Conservation (phyloP, 1,284 basidiomycete genomes). For the Pseudomicrostroma phylloplanum region DNA sequence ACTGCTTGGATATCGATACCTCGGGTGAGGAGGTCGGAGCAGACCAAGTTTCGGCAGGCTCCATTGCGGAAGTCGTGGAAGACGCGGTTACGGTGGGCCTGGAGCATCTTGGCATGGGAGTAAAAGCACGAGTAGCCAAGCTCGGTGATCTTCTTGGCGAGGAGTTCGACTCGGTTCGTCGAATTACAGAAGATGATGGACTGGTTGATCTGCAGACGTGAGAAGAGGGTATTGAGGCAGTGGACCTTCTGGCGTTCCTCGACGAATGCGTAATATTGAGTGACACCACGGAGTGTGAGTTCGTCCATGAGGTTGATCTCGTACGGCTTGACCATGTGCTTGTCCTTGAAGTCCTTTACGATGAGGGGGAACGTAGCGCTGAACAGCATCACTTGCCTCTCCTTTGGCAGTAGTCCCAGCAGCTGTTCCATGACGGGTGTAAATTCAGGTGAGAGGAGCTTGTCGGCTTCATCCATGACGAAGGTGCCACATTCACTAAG, state of each 20-base stretch:
- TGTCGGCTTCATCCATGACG: slow-evolving; percentile 83
- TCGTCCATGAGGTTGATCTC: slow-evolving; percentile 99
- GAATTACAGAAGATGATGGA: slow-evolving; percentile 99
- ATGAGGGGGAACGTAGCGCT: slow-evolving; percentile 98
- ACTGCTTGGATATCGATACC: slow-evolving; percentile 99
- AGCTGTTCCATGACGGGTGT: slow-evolving; percentile 97
- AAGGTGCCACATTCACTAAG: slow-evolving; percentile 90
- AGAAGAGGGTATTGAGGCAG: slow-evolving; percentile 94
- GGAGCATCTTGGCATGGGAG: slow-evolving; percentile 99
- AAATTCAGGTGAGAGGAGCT: slow-evolving; percentile 93
- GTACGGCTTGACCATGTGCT: slow-evolving; percentile 92
- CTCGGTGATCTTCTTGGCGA: slow-evolving; percentile 98
- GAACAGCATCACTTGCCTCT: slow-evolving; percentile 96
- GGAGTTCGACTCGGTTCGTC: slow-evolving; percentile 95
- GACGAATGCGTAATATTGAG: slow-evolving; percentile 98
- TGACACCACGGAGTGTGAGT: slow-evolving; percentile 94
- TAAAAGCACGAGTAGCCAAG: slow-evolving; percentile 99
- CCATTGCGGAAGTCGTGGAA: slow-evolving; percentile 99
- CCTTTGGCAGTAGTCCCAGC: slow-evolving; percentile 72
- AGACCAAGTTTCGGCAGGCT: slow-evolving; percentile 95
- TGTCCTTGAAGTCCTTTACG: slow-evolving; percentile 99
- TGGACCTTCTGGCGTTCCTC: slow-evolving; percentile 99
- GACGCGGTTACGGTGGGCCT: slow-evolving; percentile 94
- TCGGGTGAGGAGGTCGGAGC: slow-evolving; percentile 86
- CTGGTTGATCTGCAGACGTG: slow-evolving; percentile 98